A percentile compares a stretch with the other conserved stretches of the same genome.
Conservation (phyloP, 2,329 filamentous ascomycete species). For the Aureobasidium sp. region DNA sequence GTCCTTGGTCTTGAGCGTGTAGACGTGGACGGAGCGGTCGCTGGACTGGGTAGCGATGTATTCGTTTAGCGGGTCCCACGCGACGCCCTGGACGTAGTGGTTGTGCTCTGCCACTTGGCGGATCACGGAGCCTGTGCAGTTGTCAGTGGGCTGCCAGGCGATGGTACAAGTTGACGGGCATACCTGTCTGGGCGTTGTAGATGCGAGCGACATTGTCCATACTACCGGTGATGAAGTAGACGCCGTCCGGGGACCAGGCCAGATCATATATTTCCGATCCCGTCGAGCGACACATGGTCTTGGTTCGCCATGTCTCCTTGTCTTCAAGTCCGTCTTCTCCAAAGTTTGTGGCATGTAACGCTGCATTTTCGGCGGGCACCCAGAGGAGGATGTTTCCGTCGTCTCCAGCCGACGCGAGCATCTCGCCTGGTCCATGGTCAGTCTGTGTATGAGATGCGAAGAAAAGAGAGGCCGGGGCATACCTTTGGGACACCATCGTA, state of each 20-base stretch:
- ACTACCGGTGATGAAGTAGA: slow-evolving; percentile 95
- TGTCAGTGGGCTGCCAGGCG: slow-evolving; percentile 18
- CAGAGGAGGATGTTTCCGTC: slow-evolving; percentile 96
- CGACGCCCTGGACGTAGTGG: slow-evolving; percentile 96
- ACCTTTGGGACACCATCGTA: slow-evolving; percentile 93
- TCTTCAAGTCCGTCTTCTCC: slow-evolving; percentile 84
- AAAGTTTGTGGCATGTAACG: slow-evolving; percentile 53
- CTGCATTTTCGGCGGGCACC: slow-evolving; percentile 76
- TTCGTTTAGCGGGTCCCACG: slow-evolving; percentile 97
- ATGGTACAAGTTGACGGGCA: slow-evolving; percentile 22
- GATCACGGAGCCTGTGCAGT: slow-evolving; percentile 54
- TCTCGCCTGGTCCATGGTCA: slow-evolving; percentile 58
- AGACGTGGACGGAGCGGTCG: slow-evolving; percentile 95
- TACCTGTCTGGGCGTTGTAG: slow-evolving; percentile 88
- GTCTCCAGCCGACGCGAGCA: slow-evolving; percentile 89
- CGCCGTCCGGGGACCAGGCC: slow-evolving; percentile 95
- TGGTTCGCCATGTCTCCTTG: slow-evolving; percentile 93
- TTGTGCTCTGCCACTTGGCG: slow-evolving; percentile 95
- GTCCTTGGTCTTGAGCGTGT: slow-evolving; percentile 92
- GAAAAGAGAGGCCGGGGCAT: slow-evolving; percentile 25
- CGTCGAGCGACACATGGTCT: slow-evolving; percentile 94
- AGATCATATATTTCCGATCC: slow-evolving; percentile 97
- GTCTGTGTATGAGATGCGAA: background rate
- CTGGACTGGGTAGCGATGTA: slow-evolving; percentile 98
- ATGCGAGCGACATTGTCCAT: slow-evolving; percentile 99